Evolutionary conservation across 495 filamentous ascomycete species (phyloP).

Genomic region (Hypoxylon crocopeplum): DNA sequence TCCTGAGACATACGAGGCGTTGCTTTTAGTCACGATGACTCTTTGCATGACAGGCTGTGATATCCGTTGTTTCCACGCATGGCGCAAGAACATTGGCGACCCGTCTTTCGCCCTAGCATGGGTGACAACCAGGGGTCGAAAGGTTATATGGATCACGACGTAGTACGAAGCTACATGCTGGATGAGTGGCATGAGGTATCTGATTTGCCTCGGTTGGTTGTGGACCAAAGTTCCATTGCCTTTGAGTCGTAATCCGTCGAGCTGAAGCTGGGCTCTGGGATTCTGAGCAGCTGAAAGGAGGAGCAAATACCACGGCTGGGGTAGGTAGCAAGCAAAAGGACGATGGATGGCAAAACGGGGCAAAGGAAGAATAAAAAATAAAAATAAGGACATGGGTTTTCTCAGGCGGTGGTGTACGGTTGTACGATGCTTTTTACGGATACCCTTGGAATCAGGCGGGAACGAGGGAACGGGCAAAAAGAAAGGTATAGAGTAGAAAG

Average conservation of each 20-base stretch:
- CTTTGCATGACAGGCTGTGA: slow-evolving; percentile 32
- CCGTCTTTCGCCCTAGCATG: slow-evolving; percentile 8
- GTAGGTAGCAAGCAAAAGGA: slow-evolving; percentile 24
- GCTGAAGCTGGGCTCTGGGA: not conserved
- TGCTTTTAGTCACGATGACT: slow-evolving; percentile 17
- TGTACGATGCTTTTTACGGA: slow-evolving; percentile 43
- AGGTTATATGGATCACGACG: slow-evolving; percentile 17
- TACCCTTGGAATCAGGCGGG: slow-evolving; percentile 37
- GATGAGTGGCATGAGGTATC: slow-evolving; percentile 10
- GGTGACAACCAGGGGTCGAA: slow-evolving; percentile 6
- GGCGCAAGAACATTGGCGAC: slow-evolving; percentile 7
- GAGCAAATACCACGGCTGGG: slow-evolving; percentile 12
- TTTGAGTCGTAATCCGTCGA: slow-evolving; percentile 12
- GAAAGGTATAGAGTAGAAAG: slow-evolving; percentile 39
- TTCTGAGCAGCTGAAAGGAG: slow-evolving; percentile 1
- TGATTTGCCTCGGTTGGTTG: slow-evolving; percentile 19
- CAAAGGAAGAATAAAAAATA: slow-evolving; percentile 5
- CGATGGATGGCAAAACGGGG: slow-evolving; percentile 28
- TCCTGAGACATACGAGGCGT: slow-evolving; percentile 33
- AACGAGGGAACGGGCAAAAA: slow-evolving; percentile 25
- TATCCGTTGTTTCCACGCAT: slow-evolving; percentile 22
- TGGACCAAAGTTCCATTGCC: slow-evolving; percentile 8
- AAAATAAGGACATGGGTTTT: slow-evolving; percentile 31
- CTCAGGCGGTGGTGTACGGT: slow-evolving; percentile 37
- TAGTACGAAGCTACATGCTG: slow-evolving; percentile 12